phyloP scores from a whole-genome alignment of 805 yeast species.

The Ogataea nakhonphanomensis region DNA sequence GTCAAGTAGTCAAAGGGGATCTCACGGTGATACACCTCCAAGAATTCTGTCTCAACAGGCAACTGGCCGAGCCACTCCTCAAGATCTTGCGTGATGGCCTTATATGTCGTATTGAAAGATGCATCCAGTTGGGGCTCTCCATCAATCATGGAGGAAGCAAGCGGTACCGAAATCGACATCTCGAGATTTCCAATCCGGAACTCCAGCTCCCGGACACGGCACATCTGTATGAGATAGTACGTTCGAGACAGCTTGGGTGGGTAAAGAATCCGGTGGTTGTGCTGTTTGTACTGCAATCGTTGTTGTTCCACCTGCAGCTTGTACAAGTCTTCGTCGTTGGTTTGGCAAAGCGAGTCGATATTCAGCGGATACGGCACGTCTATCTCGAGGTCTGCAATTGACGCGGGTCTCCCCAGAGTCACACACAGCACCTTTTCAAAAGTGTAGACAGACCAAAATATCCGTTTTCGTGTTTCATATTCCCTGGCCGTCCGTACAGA shows the following conservation, averaged over 20 bases:
- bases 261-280: constrained; percentile 10
- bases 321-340: constrained; percentile 8
- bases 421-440: constrained; percentile 19
- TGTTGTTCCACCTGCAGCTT: constrained; percentile 15
- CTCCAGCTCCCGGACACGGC: constrained; percentile 16
- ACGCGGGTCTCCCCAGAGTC: constrained; percentile 17
- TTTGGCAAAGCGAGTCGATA: constrained; percentile 5
- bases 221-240: constrained; percentile 15
- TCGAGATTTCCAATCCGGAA: constrained; percentile 11
- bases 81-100: constrained; percentile 5
- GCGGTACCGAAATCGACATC: constrained; percentile 9
- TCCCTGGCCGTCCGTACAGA: constrained; percentile 6
- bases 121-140: constrained; percentile 1
- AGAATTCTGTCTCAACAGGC: constrained; percentile 13
- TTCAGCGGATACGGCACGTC: constrained; percentile 20
- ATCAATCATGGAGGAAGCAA: background rate
- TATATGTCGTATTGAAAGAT: constrained; percentile 2
- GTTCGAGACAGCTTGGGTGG: constrained; percentile 13
- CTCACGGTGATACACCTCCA: constrained; percentile 11
- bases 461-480: constrained; percentile 11
- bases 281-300: constrained; percentile 10
- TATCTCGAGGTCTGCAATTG: constrained; percentile 16
- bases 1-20: constrained; percentile 15
- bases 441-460: constrained; percentile 20
- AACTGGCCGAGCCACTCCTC: constrained; percentile 12